Base-by-base conservation (phyloP, 1,139 yeast species). In the Magnusiomyces ingens region DNA sequence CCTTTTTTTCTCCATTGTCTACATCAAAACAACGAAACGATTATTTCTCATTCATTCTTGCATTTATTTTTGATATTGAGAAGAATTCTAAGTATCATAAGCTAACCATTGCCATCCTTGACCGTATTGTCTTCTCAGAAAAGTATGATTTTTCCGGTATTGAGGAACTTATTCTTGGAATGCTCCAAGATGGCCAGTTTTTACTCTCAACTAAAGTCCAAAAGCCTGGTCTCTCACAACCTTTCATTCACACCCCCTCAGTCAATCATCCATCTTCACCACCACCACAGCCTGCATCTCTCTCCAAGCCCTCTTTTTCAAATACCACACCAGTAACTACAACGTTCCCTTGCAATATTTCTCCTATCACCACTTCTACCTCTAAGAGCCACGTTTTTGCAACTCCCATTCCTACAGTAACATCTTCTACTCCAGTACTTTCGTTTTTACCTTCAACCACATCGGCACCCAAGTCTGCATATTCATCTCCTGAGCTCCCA, bases 41-140 rank as follows among this genome's bases (percentile, higher is more conserved):
- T 46, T 63, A 66, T 48, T 67, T 69, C 50, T 61, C 71, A 1
- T 62, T 63, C 12, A 57, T 67, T 15, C 59, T 64, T 48, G 60
- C 66, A 0, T 48, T 56, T 5, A 52, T 65, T 13, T 51, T 64
- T 18, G 63, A 61, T 36, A 52, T 58, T 43, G 57, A 61, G 22
- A 51, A 60, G 32, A 62, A 60, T 21, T 60, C 38, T 55, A 53
- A 50, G 52, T 64, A 22, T 59, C 62, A 52, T 55, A 58, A 48
- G 60, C 62, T 35, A 47, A 64, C 13, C 57, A 60, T 46, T 62
- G 64, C 56, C 51, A 60, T 49, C 43, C 60, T 40, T 11, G 53
- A 50, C 17, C 45, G 53, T 5, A 55, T 65, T 53, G 55, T 55
- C 3, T 52, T 51, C 17, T 55, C 63, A 32, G 64, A 63, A 6